phyloP scores from a whole-genome alignment of 192 early-diverging fungal genomes.

The Backusella westeae region DNA sequence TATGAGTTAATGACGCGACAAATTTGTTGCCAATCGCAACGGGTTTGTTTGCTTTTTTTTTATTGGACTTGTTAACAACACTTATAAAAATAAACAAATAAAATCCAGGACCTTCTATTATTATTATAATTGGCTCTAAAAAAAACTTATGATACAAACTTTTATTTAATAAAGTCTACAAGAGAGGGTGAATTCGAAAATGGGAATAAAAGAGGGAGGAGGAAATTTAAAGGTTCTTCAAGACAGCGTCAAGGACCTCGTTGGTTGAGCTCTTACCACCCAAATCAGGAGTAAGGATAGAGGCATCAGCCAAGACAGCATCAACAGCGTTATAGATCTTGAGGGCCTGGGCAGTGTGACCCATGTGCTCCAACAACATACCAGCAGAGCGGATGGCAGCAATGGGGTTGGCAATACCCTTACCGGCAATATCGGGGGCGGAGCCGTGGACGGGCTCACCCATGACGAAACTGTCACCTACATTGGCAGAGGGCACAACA shows the following conservation, averaged over 20 bases:
- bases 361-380: conserved; percentile 87
- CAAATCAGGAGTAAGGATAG: conserved; percentile 80
- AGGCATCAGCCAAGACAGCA: conserved; percentile 61
- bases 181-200: not conserved
- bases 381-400: conserved; percentile 94
- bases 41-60: not conserved
- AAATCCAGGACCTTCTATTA: not conserved
- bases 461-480: conserved; percentile 93
- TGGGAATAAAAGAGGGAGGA: not conserved
- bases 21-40: not conserved
- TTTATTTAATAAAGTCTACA: not conserved
- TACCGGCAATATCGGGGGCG: conserved; percentile 97
- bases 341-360: conserved; percentile 66
- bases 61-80: no score
- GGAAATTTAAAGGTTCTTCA: conserved; percentile 55
- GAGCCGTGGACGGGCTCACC: conserved; percentile 91
- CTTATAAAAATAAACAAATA: not conserved
- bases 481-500: conserved; percentile 94
- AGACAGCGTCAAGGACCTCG: conserved; percentile 81
- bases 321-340: conserved; percentile 87
- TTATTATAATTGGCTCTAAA: not conserved
- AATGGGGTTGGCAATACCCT: conserved; percentile 95
- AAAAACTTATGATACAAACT: conserved; percentile 4
- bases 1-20: not conserved
- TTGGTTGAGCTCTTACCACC: conserved; percentile 84